These are phyloP conservation scores for Didymellaceae sp. DNA, from an alignment of 2,329 filamentous ascomycete genomes.

Conservation along the genomic window DNA sequence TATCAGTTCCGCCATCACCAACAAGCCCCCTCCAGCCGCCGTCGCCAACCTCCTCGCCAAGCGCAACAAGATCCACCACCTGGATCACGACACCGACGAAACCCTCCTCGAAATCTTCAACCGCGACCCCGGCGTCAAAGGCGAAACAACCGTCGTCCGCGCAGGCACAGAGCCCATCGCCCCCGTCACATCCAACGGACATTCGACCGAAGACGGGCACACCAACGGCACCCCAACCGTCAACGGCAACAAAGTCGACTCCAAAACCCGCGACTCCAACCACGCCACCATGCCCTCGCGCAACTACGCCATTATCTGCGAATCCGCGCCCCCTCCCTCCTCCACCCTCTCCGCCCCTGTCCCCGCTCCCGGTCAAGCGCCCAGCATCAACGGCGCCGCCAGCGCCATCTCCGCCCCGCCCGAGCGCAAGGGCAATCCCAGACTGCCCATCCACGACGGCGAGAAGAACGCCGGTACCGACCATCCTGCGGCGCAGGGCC, in stretches of 20 bases:
- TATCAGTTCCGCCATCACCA: constrained; percentile 70
- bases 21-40: constrained; percentile 69
- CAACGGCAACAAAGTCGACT: constrained; percentile 37
- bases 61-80: constrained; percentile 70
- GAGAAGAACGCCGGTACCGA: constrained; percentile 79
- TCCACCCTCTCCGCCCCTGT: constrained; percentile 25
- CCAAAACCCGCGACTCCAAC: constrained; percentile 75
- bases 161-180: constrained; percentile 25
- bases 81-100: constrained; percentile 68
- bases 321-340: constrained; percentile 49
- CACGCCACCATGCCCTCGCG: constrained; percentile 81
- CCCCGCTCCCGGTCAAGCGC: constrained; percentile 30
- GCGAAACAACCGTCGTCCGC: constrained; percentile 30
- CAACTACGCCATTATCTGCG: constrained; percentile 69
- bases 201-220: constrained; percentile 23
- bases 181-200: constrained; percentile 25
- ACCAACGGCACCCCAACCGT: constrained; percentile 21
- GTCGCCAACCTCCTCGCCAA: constrained; percentile 69
- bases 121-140: constrained; percentile 58
- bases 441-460: constrained; percentile 74
- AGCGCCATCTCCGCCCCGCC: constrained; percentile 35
- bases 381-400: constrained; percentile 37
- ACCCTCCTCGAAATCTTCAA: constrained; percentile 69
- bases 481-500: constrained; percentile 71
- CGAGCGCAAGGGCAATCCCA: constrained; percentile 62